Percentiles rank a stretch among this genome's conserved stretches.
Evolutionary conservation across 345 rosid genomes (phyloP).

Genomic region (Melastoma malabathricum): DNA sequence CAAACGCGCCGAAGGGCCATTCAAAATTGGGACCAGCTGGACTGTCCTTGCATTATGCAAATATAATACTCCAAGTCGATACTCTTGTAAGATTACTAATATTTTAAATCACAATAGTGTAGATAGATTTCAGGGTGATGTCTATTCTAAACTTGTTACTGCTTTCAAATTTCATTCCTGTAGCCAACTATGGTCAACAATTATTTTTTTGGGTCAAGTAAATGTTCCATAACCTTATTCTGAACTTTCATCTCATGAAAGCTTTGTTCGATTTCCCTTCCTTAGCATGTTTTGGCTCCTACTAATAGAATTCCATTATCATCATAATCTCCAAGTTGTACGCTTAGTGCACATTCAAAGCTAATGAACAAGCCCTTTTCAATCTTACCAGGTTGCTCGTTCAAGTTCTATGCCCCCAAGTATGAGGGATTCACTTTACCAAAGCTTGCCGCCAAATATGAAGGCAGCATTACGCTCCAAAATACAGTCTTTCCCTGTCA

Average conservation of each 20-base stretch:
- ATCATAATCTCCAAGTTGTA: no score
- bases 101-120: no score
- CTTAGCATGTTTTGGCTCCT: no score
- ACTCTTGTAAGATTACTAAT: constrained; percentile 66
- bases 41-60: constrained; percentile 96
- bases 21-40: constrained; percentile 81
- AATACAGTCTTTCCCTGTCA: constrained; percentile 42
- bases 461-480: constrained; percentile 59
- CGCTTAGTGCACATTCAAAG: no score
- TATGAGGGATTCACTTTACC: constrained; percentile 76
- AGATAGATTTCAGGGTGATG: neutral
- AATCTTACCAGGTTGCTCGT: constrained; percentile 44
- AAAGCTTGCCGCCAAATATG: constrained; percentile 64
- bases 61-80: constrained; percentile 83
- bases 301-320: no score
- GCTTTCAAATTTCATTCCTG: no score
- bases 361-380: constrained; percentile 7
- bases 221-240: no score
- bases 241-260: no score
- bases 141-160: no score
- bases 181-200: no score
- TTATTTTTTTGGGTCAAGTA: no score
- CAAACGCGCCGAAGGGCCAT: constrained; percentile 29
- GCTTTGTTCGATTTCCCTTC: no score
- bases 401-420: constrained; percentile 75